These are phyloP conservation scores for Daldinia sp. DNA, from an alignment of 2,329 filamentous ascomycete species.

Conservation along the genomic window DNA sequence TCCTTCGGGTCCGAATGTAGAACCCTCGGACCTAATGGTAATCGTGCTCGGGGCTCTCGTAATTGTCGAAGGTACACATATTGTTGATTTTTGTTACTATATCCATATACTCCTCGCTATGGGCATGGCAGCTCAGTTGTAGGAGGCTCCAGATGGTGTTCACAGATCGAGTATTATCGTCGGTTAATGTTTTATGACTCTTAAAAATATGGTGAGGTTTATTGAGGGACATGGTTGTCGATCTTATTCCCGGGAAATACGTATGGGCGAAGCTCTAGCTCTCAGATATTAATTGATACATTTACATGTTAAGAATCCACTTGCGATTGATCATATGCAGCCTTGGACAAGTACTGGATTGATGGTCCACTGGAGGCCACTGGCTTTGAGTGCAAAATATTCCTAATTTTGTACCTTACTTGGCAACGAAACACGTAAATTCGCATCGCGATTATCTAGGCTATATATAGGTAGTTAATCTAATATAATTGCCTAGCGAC, in stretches of 20 bases:
- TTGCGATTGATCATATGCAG: neutral
- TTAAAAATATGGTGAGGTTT: neutral
- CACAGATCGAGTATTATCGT: neutral
- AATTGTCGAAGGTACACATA: neutral
- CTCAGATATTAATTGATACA: neutral
- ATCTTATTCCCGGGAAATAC: neutral
- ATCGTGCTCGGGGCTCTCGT: neutral
- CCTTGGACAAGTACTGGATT: neutral
- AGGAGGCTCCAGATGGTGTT: neutral
- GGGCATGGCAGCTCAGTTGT: neutral
- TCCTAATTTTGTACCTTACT: neutral
- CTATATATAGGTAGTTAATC: too few species aligned
- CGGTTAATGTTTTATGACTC: neutral
- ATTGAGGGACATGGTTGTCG: neutral
- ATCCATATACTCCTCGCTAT: neutral
- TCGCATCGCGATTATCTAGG: neutral
- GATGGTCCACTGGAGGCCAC: neutral
- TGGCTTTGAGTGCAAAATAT: neutral
- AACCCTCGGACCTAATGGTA: slow-evolving; percentile 25
- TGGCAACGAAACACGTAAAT: neutral
- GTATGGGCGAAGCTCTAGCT: neutral
- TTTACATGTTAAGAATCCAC: neutral
- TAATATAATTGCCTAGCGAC: neutral
- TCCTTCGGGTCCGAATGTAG: slow-evolving; percentile 72
- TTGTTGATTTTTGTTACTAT: neutral